Evolutionary conservation across 208 protist genomes (phyloP).

Genomic region (Leishmania mexicana): DNA sequence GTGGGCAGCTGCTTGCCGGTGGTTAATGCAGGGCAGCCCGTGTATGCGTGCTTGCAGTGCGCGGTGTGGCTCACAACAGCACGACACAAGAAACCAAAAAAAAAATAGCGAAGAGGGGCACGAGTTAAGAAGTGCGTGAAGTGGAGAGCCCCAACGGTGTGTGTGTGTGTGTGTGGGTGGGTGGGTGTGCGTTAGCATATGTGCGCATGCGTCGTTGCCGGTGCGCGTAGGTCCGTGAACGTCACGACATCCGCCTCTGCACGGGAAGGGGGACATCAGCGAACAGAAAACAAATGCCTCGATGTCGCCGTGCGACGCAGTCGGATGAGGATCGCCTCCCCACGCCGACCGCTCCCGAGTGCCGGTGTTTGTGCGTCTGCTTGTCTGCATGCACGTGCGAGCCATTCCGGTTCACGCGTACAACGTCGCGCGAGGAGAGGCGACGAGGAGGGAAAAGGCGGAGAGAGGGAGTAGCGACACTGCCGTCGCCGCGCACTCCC

Average conservation of each 20-base stretch:
- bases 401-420: neutral
- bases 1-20: neutral
- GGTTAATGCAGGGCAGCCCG: neutral
- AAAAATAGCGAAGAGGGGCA: neutral
- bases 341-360: neutral
- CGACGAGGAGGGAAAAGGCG: neutral
- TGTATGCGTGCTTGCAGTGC: neutral
- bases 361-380: constrained; percentile 4
- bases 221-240: neutral
- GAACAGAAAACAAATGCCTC: neutral
- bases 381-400: neutral
- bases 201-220: neutral
- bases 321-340: neutral
- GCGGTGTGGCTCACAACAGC: no score
- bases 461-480: neutral
- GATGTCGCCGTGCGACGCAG: neutral
- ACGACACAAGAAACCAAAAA: neutral
- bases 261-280: neutral
- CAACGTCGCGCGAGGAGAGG: neutral
- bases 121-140: neutral
- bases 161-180: no score
- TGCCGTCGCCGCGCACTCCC: neutral
- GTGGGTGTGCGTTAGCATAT: neutral
- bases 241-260: neutral
- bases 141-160: neutral